A percentile compares a stretch with the other conserved stretches of the same genome.
Conservation (phyloP, 2,329 filamentous ascomycete species). For the Cadophora gregata region DNA sequence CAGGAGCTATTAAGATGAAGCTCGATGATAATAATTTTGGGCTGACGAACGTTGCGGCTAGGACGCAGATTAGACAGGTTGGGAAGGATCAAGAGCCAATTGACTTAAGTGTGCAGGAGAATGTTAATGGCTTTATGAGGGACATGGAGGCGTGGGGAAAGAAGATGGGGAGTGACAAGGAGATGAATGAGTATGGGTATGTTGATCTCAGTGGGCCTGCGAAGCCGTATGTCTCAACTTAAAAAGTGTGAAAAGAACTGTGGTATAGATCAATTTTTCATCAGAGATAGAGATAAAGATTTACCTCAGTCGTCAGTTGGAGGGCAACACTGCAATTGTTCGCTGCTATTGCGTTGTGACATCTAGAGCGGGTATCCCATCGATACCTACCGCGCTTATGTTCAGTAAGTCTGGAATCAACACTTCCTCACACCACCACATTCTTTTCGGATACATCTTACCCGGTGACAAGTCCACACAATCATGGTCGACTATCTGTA, state of each 20-base stretch:
- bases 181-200: constrained; percentile 50
- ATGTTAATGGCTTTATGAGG: constrained; percentile 54
- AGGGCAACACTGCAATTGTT: no score
- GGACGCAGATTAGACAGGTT: constrained; percentile 48
- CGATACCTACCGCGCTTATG: no score
- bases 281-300: no score
- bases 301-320: not conserved
- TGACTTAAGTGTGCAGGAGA: constrained; percentile 55
- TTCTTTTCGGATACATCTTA: no score
- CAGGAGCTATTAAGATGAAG: constrained; percentile 54
- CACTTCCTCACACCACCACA: no score
- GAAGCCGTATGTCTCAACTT: constrained; percentile 32
- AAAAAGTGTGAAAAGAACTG: not conserved
- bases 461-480: no score
- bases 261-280: not conserved
- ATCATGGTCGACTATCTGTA: no score
- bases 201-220: constrained; percentile 46
- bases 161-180: constrained; percentile 48
- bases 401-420: no score
- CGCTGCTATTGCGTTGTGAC: no score
- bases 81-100: constrained; percentile 59
- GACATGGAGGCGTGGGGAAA: constrained; percentile 53
- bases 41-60: constrained; percentile 34
- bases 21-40: constrained; percentile 59
- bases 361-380: no score